Conservation (phyloP, 352 stramenopile genomes). For the Phytopythium mirpurense region DNA sequence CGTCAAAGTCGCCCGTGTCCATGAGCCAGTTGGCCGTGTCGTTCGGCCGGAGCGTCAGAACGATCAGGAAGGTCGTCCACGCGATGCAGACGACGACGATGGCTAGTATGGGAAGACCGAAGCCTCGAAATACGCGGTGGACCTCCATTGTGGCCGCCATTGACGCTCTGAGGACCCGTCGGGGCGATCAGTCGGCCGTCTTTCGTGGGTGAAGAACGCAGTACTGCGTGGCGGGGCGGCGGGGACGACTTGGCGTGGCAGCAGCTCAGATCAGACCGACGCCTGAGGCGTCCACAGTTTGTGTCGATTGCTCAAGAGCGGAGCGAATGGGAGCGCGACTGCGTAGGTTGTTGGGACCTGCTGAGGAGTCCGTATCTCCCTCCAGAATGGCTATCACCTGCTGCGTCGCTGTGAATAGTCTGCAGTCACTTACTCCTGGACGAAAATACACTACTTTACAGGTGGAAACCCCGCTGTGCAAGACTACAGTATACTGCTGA, state of each 20-base stretch:
- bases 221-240: background rate
- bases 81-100: slow-evolving; percentile 15
- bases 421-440: no score
- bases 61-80: slow-evolving; percentile 31
- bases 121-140: slow-evolving; percentile 20
- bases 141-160: slow-evolving; percentile 4
- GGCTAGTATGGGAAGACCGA: slow-evolving; percentile 19
- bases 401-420: no score
- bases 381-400: no score
- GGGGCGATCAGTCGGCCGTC: background rate
- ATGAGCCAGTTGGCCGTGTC: slow-evolving; percentile 40
- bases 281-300: no score
- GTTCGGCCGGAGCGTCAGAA: slow-evolving; percentile 37
- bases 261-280: no score
- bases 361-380: no score
- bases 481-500: no score
- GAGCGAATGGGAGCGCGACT: no score
- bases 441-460: no score
- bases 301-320: no score
- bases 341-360: no score
- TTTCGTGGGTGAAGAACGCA: background rate
- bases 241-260: background rate
- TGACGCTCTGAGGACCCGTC: background rate
- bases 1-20: slow-evolving; percentile 39
- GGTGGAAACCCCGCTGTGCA: no score